Evolutionary conservation across 495 filamentous ascomycete genomes (phyloP).

Genomic region (Hyaloscypha bicolor): DNA sequence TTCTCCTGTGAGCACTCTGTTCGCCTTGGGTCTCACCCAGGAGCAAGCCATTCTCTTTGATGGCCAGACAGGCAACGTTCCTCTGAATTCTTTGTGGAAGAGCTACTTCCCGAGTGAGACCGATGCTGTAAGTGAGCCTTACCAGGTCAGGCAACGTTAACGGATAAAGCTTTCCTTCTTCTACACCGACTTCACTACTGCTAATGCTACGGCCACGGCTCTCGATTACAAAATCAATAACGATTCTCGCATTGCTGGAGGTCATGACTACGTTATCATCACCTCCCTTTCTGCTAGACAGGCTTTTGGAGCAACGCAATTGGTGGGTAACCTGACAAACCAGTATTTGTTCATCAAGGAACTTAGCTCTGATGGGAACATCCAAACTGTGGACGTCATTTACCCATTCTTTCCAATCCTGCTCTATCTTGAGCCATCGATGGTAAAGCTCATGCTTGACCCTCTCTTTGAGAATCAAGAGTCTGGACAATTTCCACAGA

Average conservation of each 20-base stretch:
- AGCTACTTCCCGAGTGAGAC: constrained; percentile 62
- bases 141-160: constrained; percentile 3
- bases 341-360: constrained; percentile 94
- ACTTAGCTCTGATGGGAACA: constrained; percentile 91
- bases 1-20: constrained; percentile 50
- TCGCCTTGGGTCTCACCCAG: constrained; percentile 80
- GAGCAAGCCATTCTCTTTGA: constrained; percentile 78
- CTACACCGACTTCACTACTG: constrained; percentile 63
- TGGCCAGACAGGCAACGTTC: constrained; percentile 64
- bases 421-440: constrained; percentile 80
- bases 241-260: constrained; percentile 69
- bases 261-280: constrained; percentile 76
- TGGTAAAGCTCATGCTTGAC: constrained; percentile 82
- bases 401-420: constrained; percentile 91
- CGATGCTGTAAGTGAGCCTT: constrained; percentile 42
- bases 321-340: constrained; percentile 75
- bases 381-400: constrained; percentile 95
- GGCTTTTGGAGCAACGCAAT: constrained; percentile 82
- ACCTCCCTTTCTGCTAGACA: constrained; percentile 84
- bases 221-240: constrained; percentile 72
- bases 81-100: constrained; percentile 80
- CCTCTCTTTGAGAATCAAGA: constrained; percentile 89
- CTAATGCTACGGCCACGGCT: constrained; percentile 52
- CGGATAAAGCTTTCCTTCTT: constrained; percentile 59
- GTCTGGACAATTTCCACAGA: constrained; percentile 86